Evolutionary conservation across 1,284 basidiomycete genomes (phyloP).

Genomic region (Porogramme epimiltina): DNA sequence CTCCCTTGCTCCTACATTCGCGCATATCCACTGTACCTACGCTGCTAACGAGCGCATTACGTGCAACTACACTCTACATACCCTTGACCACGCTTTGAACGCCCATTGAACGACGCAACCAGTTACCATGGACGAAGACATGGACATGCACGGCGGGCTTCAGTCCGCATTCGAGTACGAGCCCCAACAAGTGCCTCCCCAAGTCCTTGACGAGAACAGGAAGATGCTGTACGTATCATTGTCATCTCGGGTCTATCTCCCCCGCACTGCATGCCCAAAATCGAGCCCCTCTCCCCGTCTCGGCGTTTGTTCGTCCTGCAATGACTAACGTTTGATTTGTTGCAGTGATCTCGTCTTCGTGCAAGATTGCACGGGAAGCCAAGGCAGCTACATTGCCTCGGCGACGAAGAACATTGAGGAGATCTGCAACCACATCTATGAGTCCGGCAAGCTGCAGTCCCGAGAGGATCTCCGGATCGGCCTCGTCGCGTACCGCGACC

Average conservation of each 20-base stretch:
- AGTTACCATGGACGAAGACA: conserved; percentile 73
- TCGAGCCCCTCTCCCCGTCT: not conserved
- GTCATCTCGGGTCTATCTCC: not conserved
- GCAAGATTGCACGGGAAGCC: conserved; percentile 90
- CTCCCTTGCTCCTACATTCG: not conserved
- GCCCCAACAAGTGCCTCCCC: conserved; percentile 36
- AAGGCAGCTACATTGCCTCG: conserved; percentile 82
- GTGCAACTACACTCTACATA: too few species aligned
- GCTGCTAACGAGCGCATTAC: too few species aligned
- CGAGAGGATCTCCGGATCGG: conserved; percentile 90
- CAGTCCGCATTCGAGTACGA: conserved; percentile 38
- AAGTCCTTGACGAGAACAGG: conserved; percentile 39
- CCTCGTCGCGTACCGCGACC: conserved; percentile 90
- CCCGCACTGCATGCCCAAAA: not conserved
- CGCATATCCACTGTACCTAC: not conserved
- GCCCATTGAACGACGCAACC: not conserved
- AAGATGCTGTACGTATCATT: conserved; percentile 72
- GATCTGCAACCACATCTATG: conserved; percentile 95
- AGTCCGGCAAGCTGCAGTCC: conserved; percentile 87
- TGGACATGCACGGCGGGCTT: conserved; percentile 54
- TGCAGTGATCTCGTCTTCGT: conserved; percentile 85
- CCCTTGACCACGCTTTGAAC: not conserved
- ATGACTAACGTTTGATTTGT: conserved; percentile 9
- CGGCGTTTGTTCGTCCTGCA: not conserved
- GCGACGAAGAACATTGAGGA: conserved; percentile 98